Conservation (phyloP, 805 yeast species). For the Cyberlindnera maclurae region DNA sequence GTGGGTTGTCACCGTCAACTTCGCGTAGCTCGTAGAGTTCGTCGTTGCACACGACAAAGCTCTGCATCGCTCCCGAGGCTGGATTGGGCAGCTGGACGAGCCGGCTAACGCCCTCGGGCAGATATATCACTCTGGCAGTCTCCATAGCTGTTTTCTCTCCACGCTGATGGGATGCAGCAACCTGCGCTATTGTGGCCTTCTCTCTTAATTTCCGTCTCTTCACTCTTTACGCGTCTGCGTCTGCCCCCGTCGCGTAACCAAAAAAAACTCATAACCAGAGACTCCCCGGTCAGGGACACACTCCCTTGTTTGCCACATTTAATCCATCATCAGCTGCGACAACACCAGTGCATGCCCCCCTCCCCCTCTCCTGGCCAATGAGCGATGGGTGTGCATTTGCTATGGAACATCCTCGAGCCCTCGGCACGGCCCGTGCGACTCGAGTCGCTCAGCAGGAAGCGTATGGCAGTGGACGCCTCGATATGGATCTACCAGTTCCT, state of each 20-base stretch:
- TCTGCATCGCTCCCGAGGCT: constrained; percentile 5
- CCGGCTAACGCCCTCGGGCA: constrained; percentile 8
- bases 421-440: constrained; percentile 85
- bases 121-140: constrained; percentile 9
- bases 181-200: no score
- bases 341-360: no score
- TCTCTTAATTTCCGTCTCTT: no score
- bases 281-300: no score
- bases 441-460: constrained; percentile 72
- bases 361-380: no score
- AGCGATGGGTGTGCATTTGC: constrained; percentile 91
- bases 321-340: no score
- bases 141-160: neutral
- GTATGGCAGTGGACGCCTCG: constrained; percentile 93
- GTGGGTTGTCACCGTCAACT: constrained; percentile 32
- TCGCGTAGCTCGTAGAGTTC: constrained; percentile 34
- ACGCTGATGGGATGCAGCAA: no score
- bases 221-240: no score
- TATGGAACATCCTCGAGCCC: constrained; percentile 90
- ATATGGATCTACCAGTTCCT: constrained; percentile 97
- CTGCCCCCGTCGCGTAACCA: no score
- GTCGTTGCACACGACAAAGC: constrained; percentile 11
- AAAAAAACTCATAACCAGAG: no score
- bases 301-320: no score
- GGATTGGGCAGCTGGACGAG: constrained; percentile 18